phyloP scores from a whole-genome alignment of 768 basidiomycete genomes.

The Lactarius deliciosus region DNA sequence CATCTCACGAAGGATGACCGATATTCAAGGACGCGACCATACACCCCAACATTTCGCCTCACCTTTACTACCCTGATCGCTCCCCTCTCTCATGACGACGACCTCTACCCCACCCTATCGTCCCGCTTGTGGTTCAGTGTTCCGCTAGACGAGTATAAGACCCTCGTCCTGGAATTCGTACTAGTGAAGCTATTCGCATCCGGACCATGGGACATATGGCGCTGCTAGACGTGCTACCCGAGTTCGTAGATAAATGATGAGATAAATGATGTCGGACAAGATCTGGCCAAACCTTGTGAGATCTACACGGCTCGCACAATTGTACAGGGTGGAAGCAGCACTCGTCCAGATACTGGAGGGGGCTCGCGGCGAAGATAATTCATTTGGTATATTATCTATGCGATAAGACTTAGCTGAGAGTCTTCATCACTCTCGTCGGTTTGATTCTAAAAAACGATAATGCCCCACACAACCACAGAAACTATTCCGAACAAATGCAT shows the following conservation, averaged over 20 bases:
- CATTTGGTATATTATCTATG: slow-evolving; percentile 30
- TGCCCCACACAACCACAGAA: not conserved
- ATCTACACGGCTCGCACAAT: slow-evolving; percentile 5
- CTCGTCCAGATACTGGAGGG: slow-evolving; percentile 80
- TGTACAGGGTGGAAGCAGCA: slow-evolving; percentile 73
- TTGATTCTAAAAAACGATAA: not conserved
- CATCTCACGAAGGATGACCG: slow-evolving; percentile 42
- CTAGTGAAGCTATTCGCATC: slow-evolving; percentile 74
- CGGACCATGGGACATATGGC: slow-evolving; percentile 97
- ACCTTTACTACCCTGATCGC: slow-evolving; percentile 78
- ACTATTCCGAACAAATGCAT: not conserved
- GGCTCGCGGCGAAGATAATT: slow-evolving; percentile 80
- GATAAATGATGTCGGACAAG: slow-evolving; percentile 67
- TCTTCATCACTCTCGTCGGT: slow-evolving; percentile 37
- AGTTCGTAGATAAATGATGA: slow-evolving; percentile 72
- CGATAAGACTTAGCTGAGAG: not conserved
- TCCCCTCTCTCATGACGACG: slow-evolving; percentile 74
- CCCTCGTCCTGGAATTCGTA: slow-evolving; percentile 70
- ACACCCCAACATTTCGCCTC: slow-evolving; percentile 83
- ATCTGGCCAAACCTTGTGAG: slow-evolving; percentile 91
- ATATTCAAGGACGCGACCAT: slow-evolving; percentile 69
- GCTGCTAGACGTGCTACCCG: slow-evolving; percentile 74
- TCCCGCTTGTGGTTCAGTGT: slow-evolving; percentile 73
- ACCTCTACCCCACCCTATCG: slow-evolving; percentile 40
- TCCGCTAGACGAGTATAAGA: slow-evolving; percentile 66